Base-by-base conservation (phyloP, 139 green algal genomes). In the Tetradesmus lagerheimii region DNA sequence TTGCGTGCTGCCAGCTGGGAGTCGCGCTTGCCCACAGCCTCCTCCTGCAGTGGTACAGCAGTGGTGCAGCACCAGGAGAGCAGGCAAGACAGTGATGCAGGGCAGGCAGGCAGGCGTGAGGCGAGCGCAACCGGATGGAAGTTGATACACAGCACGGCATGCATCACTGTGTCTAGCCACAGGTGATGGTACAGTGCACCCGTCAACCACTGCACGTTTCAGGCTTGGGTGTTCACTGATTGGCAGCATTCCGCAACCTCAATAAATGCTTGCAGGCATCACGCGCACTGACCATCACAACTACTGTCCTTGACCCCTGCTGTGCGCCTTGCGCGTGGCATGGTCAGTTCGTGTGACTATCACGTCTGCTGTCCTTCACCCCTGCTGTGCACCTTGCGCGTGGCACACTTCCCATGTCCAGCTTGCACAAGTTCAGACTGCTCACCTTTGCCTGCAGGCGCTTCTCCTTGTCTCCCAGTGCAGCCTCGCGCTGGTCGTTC, bases 401-500 rank as follows among this genome's bases (percentile, higher is more conserved):
- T 71, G 57, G 20, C 12, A 9, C 43, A 62, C 47, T 62, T 11
- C 43, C 43, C 43, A 50, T 14, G 43, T 64, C 2, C 50, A 64
- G 57, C 20, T 2, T 71, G 23, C 23, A 71, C 1, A n/a, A 31
- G 57, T 23, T 23, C 4, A 9, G 23, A n/a, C 11, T 37, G 18
- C 80, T 47, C 45, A 86, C 80, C 80, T 74, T 50, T 20, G 80
- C 45, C 18, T 71, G 38, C n/a, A 57, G 34, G 31, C 18, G 39
- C 20, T 25, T n/a, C 82, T 87, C 82, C 57, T 39, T 50, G 31
- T 79, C 82, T 14, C 23, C 57, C 34, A 87, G 57, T 20, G 66
- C 53, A 35, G 82, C 35, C 82, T 87, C 82, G 25, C 82, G 64
- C 82, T 87, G 82, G 12, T 78, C 82, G 8, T 71, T 43, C 31